Percentiles rank a stretch among this genome's conserved stretches.
Conservation (phyloP, 352 stramenopile species). For the Phytopythium delawarense region DNA sequence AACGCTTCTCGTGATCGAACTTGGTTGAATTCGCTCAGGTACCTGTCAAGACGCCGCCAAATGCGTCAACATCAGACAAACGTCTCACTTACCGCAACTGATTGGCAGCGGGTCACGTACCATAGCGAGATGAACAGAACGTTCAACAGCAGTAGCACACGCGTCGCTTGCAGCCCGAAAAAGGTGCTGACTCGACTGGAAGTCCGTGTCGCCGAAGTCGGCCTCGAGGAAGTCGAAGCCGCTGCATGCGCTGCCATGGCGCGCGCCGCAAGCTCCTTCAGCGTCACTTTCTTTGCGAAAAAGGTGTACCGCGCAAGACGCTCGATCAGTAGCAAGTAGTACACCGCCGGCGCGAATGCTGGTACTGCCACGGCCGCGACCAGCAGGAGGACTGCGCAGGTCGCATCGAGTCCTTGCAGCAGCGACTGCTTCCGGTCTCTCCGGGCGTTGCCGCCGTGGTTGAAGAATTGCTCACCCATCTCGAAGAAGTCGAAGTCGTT, state of each 20-base stretch:
- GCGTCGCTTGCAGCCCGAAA: constrained; percentile 34
- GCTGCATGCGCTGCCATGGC: neutral
- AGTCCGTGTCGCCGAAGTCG: neutral
- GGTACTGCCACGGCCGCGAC: constrained; percentile 56
- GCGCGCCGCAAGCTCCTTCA: constrained; percentile 44
- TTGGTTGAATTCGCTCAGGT: constrained; percentile 8
- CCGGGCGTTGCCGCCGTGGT: constrained; percentile 23
- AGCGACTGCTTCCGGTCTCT: constrained; percentile 20
- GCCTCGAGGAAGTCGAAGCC: constrained; percentile 17
- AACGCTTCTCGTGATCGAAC: constrained; percentile 13
- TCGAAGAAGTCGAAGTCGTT: constrained; percentile 60
- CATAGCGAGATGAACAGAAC: constrained; percentile 50
- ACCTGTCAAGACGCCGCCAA: neutral
- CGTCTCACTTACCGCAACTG: neutral
- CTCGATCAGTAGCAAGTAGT: constrained; percentile 57
- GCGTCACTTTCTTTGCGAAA: constrained; percentile 48
- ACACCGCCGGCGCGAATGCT: constrained; percentile 41
- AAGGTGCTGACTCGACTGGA: constrained; percentile 27
- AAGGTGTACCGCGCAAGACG: constrained; percentile 69
- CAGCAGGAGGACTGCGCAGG: constrained; percentile 53
- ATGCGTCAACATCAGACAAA: too few relatives aligned
- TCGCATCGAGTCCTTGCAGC: constrained; percentile 35
- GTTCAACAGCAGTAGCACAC: constrained; percentile 36
- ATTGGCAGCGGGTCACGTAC: constrained; percentile 18
- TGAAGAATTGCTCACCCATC: constrained; percentile 39